Conservation (phyloP, 2,329 filamentous ascomycete genomes). For the Neophaeococcomyces aloes region DNA sequence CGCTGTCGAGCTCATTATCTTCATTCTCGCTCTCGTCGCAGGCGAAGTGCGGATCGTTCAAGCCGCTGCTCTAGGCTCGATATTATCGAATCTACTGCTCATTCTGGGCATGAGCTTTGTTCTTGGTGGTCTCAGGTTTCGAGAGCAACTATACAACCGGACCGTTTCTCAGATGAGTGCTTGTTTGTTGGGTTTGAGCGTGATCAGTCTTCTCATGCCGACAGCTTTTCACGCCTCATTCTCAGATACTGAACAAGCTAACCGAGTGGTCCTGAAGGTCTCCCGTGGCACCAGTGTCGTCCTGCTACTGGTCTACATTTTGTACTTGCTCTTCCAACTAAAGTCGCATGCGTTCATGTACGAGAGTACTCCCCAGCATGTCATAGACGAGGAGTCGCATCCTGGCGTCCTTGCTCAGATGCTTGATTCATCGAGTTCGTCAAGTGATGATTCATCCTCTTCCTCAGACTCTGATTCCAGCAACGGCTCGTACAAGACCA, state of each 20-base stretch:
- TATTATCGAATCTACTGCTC: slow-evolving; percentile 75
- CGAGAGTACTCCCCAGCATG: slow-evolving; percentile 80
- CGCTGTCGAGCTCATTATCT: slow-evolving; percentile 70
- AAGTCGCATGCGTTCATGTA: slow-evolving; percentile 90
- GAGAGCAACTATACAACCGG: slow-evolving; percentile 92
- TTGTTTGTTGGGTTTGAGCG: slow-evolving; percentile 78
- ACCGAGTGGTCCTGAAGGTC: slow-evolving; percentile 65
- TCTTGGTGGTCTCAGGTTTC: slow-evolving; percentile 71
- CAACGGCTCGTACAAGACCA: slow-evolving; percentile 59
- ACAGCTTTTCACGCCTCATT: slow-evolving; percentile 92
- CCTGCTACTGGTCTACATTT: slow-evolving; percentile 65
- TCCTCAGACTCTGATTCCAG: slow-evolving; percentile 58
- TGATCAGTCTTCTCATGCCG: slow-evolving; percentile 77
- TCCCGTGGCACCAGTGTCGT: slow-evolving; percentile 83
- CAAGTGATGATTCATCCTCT: slow-evolving; percentile 44
- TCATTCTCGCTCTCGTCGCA: slow-evolving; percentile 68
- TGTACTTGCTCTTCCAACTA: slow-evolving; percentile 82
- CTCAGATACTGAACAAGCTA: slow-evolving; percentile 49
- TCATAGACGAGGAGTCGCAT: slow-evolving; percentile 82
- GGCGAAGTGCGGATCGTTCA: slow-evolving; percentile 85
- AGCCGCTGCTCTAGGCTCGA: slow-evolving; percentile 78
- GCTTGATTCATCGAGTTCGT: slow-evolving; percentile 58
- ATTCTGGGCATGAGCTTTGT: slow-evolving; percentile 90
- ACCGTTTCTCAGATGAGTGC: slow-evolving; percentile 95
- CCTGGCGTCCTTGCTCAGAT: slow-evolving; percentile 75